Base-by-base conservation (phyloP, 805 yeast genomes). In the Teunomyces panamensis region DNA sequence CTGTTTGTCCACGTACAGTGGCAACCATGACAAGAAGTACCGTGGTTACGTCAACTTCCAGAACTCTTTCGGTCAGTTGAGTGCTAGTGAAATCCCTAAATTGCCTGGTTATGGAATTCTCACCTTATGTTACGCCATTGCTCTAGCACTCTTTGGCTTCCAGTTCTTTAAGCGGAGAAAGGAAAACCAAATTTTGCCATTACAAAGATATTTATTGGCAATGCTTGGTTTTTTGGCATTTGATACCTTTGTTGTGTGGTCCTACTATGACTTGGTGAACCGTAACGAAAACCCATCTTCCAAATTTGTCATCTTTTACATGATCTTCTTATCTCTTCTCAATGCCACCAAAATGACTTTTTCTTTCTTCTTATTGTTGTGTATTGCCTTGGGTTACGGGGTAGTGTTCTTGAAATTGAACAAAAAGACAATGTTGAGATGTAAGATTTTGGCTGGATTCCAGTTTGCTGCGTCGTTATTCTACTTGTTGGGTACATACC, bases 321-420 rank as follows among this genome's bases (percentile, higher is more conserved):
- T 89, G 78, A 81, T 81, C 7, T 79, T 92, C 60, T 79, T 92
- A 44, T 84, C 97, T 2, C 64, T 89, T 29, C 69, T 92, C 64
- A 88, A 89, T 62, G 82, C 96, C 1, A 81, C 82, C 56, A 87
- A 94, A 59, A 78, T 89, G 45, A 84, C 97, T 0, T 51, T 89
- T 64, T 87, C 97, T 6, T 86, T 92, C 68, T 94, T 92, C 71
- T 71, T 94, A 58, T 74, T 94, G 47, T 74, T 92, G 54, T 85
- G 89, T 57, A 92, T 94, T 47, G 78, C 95, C 10, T 74, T 91
- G 55, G 99, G 99, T 35, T 94, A 91, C 68, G 97, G 98, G 52
- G 90, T 94, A 42, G 98, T 94, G 43, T 83, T 81, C 60, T 90
- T 96, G 41, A 85, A 90, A 52, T 77, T 94, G 50, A 87, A 90